These are phyloP conservation scores for Ogataea ganodermae DNA, from an alignment of 805 yeast species.

Conservation along the genomic window DNA sequence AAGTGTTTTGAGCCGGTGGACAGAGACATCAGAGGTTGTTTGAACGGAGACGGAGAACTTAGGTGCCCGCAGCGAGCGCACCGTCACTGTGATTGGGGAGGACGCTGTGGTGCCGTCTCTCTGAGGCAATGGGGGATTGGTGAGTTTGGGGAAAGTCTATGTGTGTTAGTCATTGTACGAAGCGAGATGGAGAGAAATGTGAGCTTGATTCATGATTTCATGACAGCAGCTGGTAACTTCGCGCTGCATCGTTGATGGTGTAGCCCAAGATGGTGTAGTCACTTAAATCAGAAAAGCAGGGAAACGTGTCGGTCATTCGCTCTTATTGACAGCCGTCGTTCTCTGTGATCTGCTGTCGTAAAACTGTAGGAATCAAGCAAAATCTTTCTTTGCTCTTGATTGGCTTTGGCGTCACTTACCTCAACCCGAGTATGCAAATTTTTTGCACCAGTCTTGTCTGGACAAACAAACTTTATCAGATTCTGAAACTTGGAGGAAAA, in stretches of 20 bases:
- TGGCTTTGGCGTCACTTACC: constrained; percentile 12
- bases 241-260: too few relatives aligned
- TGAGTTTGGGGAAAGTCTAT: constrained; percentile 18
- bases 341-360: too few relatives aligned
- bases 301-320: too few relatives aligned
- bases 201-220: too few relatives aligned
- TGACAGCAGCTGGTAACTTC: too few relatives aligned
- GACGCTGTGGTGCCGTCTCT: constrained; percentile 33
- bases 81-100: constrained; percentile 31
- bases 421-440: constrained; percentile 14
- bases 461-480: constrained; percentile 47
- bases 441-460: constrained; percentile 21
- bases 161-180: constrained; percentile 10
- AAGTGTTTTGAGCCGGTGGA: constrained; percentile 41
- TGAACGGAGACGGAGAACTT: constrained; percentile 46
- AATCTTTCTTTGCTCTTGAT: not conserved
- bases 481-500: constrained; percentile 52
- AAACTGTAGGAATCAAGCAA: too few relatives aligned
- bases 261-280: too few relatives aligned
- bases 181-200: too few relatives aligned
- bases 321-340: too few relatives aligned
- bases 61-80: constrained; percentile 75
- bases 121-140: constrained; percentile 32
- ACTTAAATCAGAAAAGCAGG: too few relatives aligned
- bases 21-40: constrained; percentile 26